Percentiles rank a stretch among this genome's conserved stretches.
These are phyloP conservation scores for Beauveria australis DNA, from an alignment of 2,329 filamentous ascomycete genomes.

Conservation along the genomic window DNA sequence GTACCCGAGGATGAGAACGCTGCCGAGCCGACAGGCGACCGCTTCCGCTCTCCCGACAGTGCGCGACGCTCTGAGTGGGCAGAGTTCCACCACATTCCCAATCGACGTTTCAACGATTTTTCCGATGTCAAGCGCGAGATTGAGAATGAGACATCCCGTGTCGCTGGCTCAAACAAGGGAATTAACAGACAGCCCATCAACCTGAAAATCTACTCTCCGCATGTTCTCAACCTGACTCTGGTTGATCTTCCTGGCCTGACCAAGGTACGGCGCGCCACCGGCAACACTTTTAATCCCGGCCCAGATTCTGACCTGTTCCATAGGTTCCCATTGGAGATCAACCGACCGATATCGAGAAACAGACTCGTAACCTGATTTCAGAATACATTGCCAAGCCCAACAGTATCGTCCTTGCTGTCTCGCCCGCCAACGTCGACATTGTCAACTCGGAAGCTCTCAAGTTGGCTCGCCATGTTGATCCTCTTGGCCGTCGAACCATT, in stretches of 20 bases:
- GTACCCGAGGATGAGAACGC: constrained; percentile 69
- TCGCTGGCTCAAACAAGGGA: constrained; percentile 90
- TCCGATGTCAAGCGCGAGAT: constrained; percentile 91
- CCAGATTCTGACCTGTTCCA: constrained; percentile 1
- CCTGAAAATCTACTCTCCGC: constrained; percentile 94
- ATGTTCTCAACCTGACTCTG: constrained; percentile 91
- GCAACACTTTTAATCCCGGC: background rate
- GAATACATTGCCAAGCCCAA: constrained; percentile 99
- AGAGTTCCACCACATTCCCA: constrained; percentile 92
- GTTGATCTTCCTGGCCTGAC: constrained; percentile 94
- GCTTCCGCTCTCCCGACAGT: constrained; percentile 71
- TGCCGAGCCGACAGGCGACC: constrained; percentile 55
- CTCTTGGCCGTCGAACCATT: constrained; percentile 88
- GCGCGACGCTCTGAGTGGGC: constrained; percentile 67
- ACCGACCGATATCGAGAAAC: constrained; percentile 95
- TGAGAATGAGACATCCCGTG: constrained; percentile 89
- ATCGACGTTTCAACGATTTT: constrained; percentile 85
- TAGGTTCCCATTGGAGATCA: constrained; percentile 96
- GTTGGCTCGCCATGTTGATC: constrained; percentile 92
- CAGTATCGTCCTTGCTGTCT: constrained; percentile 94
- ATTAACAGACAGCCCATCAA: constrained; percentile 98
- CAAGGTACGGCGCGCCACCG: constrained; percentile 51
- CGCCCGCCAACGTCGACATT: constrained; percentile 93
- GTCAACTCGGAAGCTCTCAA: constrained; percentile 98
- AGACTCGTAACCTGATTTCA: constrained; percentile 90